Evolutionary conservation across 352 stramenopile genomes (phyloP), one percentile per base, ranked within the genome.

Genomic region (Plasmopara muralis): DNA sequence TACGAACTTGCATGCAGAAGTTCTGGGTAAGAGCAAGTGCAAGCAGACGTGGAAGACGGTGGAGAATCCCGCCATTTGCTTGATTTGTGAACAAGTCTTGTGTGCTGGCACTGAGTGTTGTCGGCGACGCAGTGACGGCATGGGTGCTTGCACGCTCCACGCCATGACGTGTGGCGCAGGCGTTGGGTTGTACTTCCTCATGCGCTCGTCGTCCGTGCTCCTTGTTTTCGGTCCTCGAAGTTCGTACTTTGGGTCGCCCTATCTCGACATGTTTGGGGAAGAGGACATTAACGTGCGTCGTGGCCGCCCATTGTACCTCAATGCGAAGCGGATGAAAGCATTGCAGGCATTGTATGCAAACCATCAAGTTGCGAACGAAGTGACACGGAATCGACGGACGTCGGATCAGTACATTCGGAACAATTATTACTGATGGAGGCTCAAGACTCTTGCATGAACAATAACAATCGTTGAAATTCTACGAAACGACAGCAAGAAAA

Each of bases 241-340:
- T 49, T 93, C 75, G 34, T 93, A 90, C 72, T 93, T 93, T 50
- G 75, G 77, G 5, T 91, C 80, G 53, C 79, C 80, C 34, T 93
- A 91, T 48, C 72, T 93, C 18, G 83, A 93, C 52, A 89, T 88
- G 77, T 93, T 93, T 72, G 83, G 80, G 16, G 83, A 93, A 74
- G 80, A 93, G 64, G 83, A 93, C 47, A 87, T 91, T 50, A 87
- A 89, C 43, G 59, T 93, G 28, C 69, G 80, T 43, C 80, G 83
- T 39, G 81, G 83, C 2, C 74, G 83, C 2, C 83, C 83, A 18
- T 59, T 93, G 28, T 84, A 85, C 55, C 60, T 93, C 7, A 90
- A 78, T 45, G 64, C 65, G 43, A 83, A 87, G 52, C 77, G 83
- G 34, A 85, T 90, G 71, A 74, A 76, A 25, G 75, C 79, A 7